Evolutionary conservation across 2,329 filamentous ascomycete species (phyloP).

Genomic region (Penicillium rolfsii): DNA sequence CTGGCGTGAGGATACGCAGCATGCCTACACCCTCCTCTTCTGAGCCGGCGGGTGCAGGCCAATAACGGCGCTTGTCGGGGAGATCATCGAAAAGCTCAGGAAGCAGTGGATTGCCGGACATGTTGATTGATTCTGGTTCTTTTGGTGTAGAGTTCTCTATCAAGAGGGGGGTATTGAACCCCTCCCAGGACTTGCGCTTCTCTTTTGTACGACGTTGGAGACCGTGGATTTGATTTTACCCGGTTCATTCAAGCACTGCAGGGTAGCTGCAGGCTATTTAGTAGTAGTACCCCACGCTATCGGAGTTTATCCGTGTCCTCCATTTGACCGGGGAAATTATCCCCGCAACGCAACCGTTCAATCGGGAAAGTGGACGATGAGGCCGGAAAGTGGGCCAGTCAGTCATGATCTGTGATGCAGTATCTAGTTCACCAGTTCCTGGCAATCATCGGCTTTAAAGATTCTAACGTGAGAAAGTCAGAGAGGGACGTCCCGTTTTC

Average conservation of each 20-base stretch:
- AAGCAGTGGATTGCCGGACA: constrained; percentile 29
- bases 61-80: constrained; percentile 55
- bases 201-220: not conserved
- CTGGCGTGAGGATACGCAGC: constrained; percentile 56
- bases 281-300: constrained; percentile 10
- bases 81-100: constrained; percentile 47
- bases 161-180: not conserved
- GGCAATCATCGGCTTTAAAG: not conserved
- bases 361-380: constrained; percentile 1
- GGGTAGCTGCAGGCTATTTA: not conserved
- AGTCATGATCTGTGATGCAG: not conserved
- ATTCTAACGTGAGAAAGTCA: too few species aligned
- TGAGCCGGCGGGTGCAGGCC: constrained; percentile 51
- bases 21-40: constrained; percentile 60
- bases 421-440: not conserved
- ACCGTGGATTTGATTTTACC: not conserved
- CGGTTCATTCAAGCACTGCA: not conserved
- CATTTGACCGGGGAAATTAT: constrained; percentile 23
- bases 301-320: constrained; percentile 24
- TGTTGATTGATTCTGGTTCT: constrained; percentile 12
- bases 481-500: too few species aligned
- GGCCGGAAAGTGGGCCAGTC: not conserved
- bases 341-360: constrained; percentile 14
- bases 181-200: not conserved
- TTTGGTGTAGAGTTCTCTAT: not conserved